These are phyloP conservation scores for Clarireedia monteithiana DNA, from an alignment of 2,329 filamentous ascomycete genomes.

Conservation along the genomic window DNA sequence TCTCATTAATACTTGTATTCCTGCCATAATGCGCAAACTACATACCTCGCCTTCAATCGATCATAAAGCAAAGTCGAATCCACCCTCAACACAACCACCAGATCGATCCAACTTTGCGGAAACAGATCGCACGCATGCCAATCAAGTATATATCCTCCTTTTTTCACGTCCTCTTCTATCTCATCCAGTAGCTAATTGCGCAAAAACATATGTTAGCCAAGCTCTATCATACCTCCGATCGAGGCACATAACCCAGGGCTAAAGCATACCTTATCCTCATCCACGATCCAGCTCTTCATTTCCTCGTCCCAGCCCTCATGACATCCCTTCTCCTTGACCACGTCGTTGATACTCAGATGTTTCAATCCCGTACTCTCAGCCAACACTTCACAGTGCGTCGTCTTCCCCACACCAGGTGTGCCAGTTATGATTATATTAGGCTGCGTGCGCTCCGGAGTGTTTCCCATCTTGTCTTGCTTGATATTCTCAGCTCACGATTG, in stretches of 20 bases:
- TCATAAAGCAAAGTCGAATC: slow-evolving; percentile 79
- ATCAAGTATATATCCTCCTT: slow-evolving; percentile 84
- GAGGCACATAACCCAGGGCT: not conserved
- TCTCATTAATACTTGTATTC: not conserved
- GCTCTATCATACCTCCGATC: not conserved
- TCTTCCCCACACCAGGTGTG: slow-evolving; percentile 93
- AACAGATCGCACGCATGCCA: slow-evolving; percentile 98
- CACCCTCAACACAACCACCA: slow-evolving; percentile 84
- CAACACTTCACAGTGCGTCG: slow-evolving; percentile 78
- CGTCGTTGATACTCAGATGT: slow-evolving; percentile 81
- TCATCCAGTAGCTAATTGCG: slow-evolving; percentile 67
- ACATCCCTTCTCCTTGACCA: slow-evolving; percentile 82
- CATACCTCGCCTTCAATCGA: slow-evolving; percentile 63
- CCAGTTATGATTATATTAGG: slow-evolving; percentile 95
- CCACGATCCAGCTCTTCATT: slow-evolving; percentile 82
- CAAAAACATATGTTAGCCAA: not conserved
- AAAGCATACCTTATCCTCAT: slow-evolving; percentile 77
- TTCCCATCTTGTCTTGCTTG: not conserved
- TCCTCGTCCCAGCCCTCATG: slow-evolving; percentile 85
- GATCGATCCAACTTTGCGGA: slow-evolving; percentile 86
- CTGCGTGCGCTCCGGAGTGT: slow-evolving; percentile 14
- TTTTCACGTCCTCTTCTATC: slow-evolving; percentile 71
- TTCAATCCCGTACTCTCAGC: slow-evolving; percentile 68
- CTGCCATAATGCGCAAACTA: not conserved
- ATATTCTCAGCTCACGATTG: too few species aligned